phyloP scores from a whole-genome alignment of 306 rosid genomes.

The Vigna hirtella region DNA sequence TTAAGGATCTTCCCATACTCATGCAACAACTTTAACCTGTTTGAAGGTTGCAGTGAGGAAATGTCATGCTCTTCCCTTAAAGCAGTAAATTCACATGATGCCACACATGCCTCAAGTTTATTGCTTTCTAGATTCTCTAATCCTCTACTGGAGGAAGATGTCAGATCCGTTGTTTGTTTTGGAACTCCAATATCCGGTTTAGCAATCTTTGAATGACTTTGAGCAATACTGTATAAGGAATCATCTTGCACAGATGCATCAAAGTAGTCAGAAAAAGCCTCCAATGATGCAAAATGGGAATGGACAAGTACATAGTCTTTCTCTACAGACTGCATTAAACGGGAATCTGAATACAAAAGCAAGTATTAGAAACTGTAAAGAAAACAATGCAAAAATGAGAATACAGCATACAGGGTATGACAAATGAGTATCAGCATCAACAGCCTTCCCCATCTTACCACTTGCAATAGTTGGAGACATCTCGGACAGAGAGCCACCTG shows the following conservation, averaged over 20 bases:
- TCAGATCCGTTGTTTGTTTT: conserved; percentile 49
- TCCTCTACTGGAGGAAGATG: conserved; percentile 43
- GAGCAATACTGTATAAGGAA: conserved; percentile 51
- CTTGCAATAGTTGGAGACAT: conserved; percentile 45
- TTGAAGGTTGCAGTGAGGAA: conserved; percentile 67
- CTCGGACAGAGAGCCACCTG: conserved; percentile 42
- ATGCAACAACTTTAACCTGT: conserved; percentile 67
- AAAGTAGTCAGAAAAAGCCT: conserved; percentile 65
- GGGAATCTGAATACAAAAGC: conserved; percentile 61
- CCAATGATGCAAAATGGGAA: conserved; percentile 64
- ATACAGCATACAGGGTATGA: conserved; percentile 45
- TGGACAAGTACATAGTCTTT: conserved; percentile 81
- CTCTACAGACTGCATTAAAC: conserved; percentile 84
- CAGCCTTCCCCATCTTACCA: conserved; percentile 48
- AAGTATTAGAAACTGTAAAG: conserved; percentile 24
- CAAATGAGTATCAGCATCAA: conserved; percentile 47
- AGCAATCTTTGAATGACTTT: conserved; percentile 46
- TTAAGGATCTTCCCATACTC: conserved; percentile 70
- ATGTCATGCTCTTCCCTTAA: conserved; percentile 63
- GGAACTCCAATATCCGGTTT: conserved; percentile 47
- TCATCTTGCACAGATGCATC: conserved; percentile 62
- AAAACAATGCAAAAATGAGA: conserved; percentile 38
- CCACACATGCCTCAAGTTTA: conserved; percentile 41
- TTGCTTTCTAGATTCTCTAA: conserved; percentile 44
- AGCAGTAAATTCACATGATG: conserved; percentile 49